phyloP scores from a whole-genome alignment of 768 basidiomycete genomes.

The Pleurotus tuber-regium region DNA sequence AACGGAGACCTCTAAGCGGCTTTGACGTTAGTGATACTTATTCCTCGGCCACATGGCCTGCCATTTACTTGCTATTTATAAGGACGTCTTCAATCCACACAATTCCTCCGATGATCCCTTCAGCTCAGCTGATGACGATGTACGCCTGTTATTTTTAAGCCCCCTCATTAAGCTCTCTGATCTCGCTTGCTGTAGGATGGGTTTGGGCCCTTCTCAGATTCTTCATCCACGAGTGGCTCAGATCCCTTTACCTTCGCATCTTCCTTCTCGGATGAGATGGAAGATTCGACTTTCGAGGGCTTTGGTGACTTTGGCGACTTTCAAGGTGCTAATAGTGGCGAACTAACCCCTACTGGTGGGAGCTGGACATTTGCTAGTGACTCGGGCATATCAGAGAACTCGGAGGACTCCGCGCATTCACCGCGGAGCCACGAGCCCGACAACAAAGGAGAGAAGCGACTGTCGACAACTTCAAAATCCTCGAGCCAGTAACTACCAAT shows the following conservation, averaged over 20 bases:
- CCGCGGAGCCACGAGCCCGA: neutral
- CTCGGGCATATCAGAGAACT: conserved; percentile 27
- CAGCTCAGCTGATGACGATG: conserved; percentile 47
- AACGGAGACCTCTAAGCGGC: conserved; percentile 43
- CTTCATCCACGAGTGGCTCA: conserved; percentile 42
- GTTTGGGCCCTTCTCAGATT: conserved; percentile 83
- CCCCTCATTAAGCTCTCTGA: neutral
- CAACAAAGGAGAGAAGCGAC: conserved; percentile 2
- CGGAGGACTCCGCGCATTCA: conserved; percentile 16
- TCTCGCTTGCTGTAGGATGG: conserved; percentile 40
- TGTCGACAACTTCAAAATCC: neutral
- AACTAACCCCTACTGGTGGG: conserved; percentile 60
- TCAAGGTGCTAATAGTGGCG: conserved; percentile 48
- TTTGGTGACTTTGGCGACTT: conserved; percentile 87
- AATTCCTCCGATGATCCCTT: conserved; percentile 46
- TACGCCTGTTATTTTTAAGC: conserved; percentile 1
- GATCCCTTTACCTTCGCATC: conserved; percentile 61
- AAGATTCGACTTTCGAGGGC: conserved; percentile 63
- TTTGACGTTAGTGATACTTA: conserved; percentile 50
- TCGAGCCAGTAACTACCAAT: conserved; percentile 3
- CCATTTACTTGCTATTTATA: neutral
- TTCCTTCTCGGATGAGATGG: conserved; percentile 61
- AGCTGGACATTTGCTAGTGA: conserved; percentile 68
- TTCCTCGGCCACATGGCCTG: neutral
- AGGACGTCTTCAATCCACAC: conserved; percentile 55